Conservation (phyloP, 805 yeast species). For the Saturnispora ahearnii region DNA sequence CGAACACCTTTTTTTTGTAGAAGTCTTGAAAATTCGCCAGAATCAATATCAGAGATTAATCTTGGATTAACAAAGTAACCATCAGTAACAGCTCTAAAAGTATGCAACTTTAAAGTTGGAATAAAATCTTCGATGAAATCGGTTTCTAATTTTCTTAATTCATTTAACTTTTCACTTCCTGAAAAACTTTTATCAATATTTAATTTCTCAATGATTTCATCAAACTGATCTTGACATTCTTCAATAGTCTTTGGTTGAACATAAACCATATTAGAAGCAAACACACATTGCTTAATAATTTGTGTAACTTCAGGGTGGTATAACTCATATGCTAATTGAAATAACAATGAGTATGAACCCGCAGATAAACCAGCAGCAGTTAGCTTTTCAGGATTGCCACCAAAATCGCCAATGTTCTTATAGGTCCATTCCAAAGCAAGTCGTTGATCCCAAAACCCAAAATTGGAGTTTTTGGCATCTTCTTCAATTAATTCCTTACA, state of each 20-base stretch:
- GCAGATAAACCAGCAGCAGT: conserved; percentile 41
- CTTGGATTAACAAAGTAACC: conserved; percentile 28
- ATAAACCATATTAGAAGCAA: conserved; percentile 30
- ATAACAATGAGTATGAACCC: conserved; percentile 36
- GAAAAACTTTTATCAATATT: conserved; percentile 10
- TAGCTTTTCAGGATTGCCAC: conserved; percentile 36
- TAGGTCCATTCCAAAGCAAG: conserved; percentile 39
- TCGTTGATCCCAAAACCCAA: conserved; percentile 41
- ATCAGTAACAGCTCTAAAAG: conserved; percentile 34
- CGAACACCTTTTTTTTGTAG: conserved; percentile 7
- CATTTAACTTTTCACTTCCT: conserved; percentile 9
- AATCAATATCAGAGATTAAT: conserved; percentile 26
- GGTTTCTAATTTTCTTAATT: conserved; percentile 9
- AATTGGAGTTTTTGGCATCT: conserved; percentile 24
- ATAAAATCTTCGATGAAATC: conserved; percentile 19
- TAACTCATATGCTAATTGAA: conserved; percentile 34
- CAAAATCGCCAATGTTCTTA: conserved; percentile 34
- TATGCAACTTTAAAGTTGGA: conserved; percentile 15
- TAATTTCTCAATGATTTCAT: conserved; percentile 26
- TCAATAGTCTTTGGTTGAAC: conserved; percentile 32
- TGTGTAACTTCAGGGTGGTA: conserved; percentile 33
- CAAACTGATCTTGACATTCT: conserved; percentile 30
- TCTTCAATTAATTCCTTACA: conserved; percentile 31
- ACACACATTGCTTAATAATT: conserved; percentile 30
- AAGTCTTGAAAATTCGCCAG: conserved; percentile 17